phyloP scores from a whole-genome alignment of 345 rosid genomes.

The Laguncularia racemosa region DNA sequence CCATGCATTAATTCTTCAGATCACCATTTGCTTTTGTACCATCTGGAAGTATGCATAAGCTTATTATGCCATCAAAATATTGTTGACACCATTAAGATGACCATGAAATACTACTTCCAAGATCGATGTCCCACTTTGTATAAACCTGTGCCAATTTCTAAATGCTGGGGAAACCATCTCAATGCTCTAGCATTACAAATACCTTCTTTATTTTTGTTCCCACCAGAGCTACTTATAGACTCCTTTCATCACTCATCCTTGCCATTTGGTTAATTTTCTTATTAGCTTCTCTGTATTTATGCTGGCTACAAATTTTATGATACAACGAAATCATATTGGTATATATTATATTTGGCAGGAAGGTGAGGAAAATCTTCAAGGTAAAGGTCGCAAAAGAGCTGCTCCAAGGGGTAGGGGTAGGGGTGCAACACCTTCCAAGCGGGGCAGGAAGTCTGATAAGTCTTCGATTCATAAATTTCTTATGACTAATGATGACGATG shows the following conservation, averaged over 20 bases:
- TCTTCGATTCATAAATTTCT: constrained; percentile 52
- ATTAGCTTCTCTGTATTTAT: no score
- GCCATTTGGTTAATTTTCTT: no score
- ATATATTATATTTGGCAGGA: constrained; percentile 28
- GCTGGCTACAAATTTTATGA: background rate
- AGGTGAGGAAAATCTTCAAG: constrained; percentile 33
- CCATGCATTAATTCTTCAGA: background rate
- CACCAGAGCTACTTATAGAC: no score
- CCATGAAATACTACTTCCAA: background rate
- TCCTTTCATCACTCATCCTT: no score
- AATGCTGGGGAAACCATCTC: no score
- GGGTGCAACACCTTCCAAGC: constrained; percentile 62
- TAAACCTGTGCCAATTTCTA: no score
- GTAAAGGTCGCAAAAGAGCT: constrained; percentile 72
- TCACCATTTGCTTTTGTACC: background rate
- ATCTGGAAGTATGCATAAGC: background rate
- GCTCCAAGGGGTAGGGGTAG: constrained; percentile 67
- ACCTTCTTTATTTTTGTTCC: no score
- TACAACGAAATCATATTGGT: background rate
- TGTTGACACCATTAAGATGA: background rate
- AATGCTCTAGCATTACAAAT: no score
- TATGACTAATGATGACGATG: constrained; percentile 57
- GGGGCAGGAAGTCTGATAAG: constrained; percentile 62
- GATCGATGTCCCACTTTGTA: no score
- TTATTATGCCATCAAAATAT: background rate